A percentile compares a stretch with the other conserved stretches of the same genome.
Conservation (phyloP, 176 grass and related monocot genomes). For the Oryza nivara region DNA sequence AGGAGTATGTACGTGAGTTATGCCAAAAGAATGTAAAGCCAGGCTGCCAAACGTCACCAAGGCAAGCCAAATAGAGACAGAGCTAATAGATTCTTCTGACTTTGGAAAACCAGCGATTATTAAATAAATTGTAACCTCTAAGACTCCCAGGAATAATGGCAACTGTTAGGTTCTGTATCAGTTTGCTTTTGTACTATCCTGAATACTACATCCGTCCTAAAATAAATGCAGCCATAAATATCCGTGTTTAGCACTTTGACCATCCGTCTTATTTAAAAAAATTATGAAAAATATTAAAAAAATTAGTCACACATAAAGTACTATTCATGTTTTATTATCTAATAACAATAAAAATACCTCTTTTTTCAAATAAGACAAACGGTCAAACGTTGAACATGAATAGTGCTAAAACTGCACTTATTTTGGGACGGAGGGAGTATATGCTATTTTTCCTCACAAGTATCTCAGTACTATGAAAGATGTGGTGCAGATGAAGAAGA, state of each 20-base stretch:
- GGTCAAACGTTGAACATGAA: too few relatives aligned
- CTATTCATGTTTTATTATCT: too few relatives aligned
- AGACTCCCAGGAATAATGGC: constrained; percentile 60
- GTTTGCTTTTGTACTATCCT: neutral
- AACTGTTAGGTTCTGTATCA: constrained; percentile 98
- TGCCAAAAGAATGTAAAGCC: constrained; percentile 70
- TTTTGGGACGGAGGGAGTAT: neutral
- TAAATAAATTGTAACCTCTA: constrained; percentile 28
- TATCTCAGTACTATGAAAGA: neutral
- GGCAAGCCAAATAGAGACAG: constrained; percentile 38
- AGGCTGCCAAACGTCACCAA: constrained; percentile 26
- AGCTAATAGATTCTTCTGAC: constrained; percentile 37
- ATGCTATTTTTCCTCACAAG: constrained; percentile 19
- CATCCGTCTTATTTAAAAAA: too few relatives aligned
- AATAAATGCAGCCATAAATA: too few relatives aligned
- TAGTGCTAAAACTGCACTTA: too few relatives aligned
- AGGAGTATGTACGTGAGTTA: constrained; percentile 75
- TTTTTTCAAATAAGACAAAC: too few relatives aligned
- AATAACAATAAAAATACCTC: too few relatives aligned
- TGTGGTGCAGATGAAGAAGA: neutral
- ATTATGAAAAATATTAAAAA: too few relatives aligned
- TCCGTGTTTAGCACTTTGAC: too few relatives aligned
- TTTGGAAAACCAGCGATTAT: constrained; percentile 28
- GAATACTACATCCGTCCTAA: too few relatives aligned
- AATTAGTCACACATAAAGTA: too few relatives aligned